Conservation (phyloP, 2,329 filamentous ascomycete species). For the Cryphonectria nitschkei region DNA sequence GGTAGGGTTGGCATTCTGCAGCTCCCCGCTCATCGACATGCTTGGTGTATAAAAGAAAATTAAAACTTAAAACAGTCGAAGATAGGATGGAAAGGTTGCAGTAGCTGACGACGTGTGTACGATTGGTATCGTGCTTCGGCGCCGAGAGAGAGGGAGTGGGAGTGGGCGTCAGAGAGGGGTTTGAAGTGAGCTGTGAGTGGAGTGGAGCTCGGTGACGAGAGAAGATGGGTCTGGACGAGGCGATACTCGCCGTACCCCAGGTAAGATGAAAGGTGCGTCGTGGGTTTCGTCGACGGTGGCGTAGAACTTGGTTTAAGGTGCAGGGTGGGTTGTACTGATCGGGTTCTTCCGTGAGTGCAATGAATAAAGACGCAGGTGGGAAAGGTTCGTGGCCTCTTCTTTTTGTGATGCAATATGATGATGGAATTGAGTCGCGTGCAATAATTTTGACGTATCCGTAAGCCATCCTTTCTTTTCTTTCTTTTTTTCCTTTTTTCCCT, state of each 20-base stretch:
- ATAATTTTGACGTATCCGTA: neutral
- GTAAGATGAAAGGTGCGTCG: slow-evolving; percentile 9
- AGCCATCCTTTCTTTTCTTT: neutral
- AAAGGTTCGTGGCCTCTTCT: neutral
- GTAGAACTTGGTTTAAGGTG: neutral
- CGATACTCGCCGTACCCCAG: slow-evolving; percentile 21
- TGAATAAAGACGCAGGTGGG: neutral
- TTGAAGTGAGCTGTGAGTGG: slow-evolving; percentile 13
- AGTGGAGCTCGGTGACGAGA: slow-evolving; percentile 5
- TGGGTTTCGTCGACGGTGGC: neutral
- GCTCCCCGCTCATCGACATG: slow-evolving; percentile 36
- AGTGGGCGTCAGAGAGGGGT: too few relatives aligned
- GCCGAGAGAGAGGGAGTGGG: neutral
- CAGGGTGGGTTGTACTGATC: neutral
- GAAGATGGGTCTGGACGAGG: slow-evolving; percentile 13
- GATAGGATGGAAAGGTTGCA: neutral
- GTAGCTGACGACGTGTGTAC: neutral
- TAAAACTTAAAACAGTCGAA: slow-evolving; percentile 2
- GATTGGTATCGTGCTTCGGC: neutral
- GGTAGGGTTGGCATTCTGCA: slow-evolving; percentile 88
- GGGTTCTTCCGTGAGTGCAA: neutral
- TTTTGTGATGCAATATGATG: neutral
- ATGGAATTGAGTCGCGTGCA: neutral
- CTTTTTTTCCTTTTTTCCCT: neutral
- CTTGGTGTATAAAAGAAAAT: slow-evolving; percentile 39